Conservation (phyloP, 345 rosid species). For the Erodium maritimum region DNA sequence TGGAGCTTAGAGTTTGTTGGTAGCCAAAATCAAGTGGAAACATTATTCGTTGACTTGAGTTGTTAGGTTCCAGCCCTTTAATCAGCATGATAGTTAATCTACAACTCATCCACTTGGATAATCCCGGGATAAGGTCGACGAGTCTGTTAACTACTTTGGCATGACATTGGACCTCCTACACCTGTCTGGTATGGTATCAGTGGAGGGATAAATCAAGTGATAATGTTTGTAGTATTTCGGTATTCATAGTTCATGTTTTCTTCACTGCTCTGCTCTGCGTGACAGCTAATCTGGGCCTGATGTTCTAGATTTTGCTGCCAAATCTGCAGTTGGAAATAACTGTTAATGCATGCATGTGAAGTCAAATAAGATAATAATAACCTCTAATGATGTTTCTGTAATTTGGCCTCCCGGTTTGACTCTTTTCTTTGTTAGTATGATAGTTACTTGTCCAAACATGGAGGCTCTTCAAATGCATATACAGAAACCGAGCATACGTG, state of each 20-base stretch:
- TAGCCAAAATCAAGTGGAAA: neutral
- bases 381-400: conserved; percentile 2
- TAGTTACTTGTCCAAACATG: conserved; percentile 96
- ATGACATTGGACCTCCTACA: neutral
- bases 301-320: neutral
- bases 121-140: too few relatives aligned
- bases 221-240: neutral
- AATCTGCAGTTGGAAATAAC: neutral
- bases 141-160: too few relatives aligned
- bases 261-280: neutral
- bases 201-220: neutral
- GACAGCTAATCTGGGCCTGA: neutral
- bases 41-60: neutral
- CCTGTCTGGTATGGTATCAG: neutral
- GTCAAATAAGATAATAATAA: neutral
- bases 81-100: neutral
- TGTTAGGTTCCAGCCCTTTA: neutral
- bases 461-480: conserved; percentile 96
- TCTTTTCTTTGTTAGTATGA: conserved; percentile 71
- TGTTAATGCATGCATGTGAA: neutral
- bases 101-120: neutral
- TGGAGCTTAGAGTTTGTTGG: neutral
- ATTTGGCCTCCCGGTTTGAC: conserved; percentile 24
- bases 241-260: neutral
- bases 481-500: conserved; percentile 92